Conservation (phyloP, 108 stramenopile species). For the Skeletonema grethae region DNA sequence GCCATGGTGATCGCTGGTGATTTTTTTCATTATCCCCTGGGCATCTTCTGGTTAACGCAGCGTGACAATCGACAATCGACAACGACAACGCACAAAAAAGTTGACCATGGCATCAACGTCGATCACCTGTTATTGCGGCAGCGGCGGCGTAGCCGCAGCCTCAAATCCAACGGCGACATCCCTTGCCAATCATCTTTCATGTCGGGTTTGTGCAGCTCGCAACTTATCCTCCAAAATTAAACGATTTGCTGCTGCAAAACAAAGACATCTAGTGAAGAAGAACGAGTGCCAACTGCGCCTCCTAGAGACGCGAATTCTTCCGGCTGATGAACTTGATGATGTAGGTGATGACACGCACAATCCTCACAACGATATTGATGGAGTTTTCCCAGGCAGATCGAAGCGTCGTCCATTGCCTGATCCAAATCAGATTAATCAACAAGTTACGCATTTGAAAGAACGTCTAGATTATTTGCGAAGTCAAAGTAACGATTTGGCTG, state of each 20-base stretch:
- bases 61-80: too few relatives aligned
- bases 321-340: background rate
- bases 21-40: too few relatives aligned
- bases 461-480: constrained; percentile 12
- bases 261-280: constrained; percentile 7
- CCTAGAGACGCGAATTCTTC: constrained; percentile 17
- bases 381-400: background rate
- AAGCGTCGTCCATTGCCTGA: constrained; percentile 21
- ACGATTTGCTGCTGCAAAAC: constrained; percentile 17
- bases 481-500: constrained; percentile 18
- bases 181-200: background rate
- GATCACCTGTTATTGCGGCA: background rate
- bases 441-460: constrained; percentile 10
- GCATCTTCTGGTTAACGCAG: too few relatives aligned
- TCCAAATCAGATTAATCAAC: constrained; percentile 32
- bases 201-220: constrained; percentile 19
- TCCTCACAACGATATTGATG: background rate
- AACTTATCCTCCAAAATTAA: constrained; percentile 16
- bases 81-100: too few relatives aligned
- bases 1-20: too few relatives aligned
- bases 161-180: background rate
- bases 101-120: background rate
- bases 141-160: background rate
- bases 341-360: background rate
- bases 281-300: constrained; percentile 19